Base-by-base conservation (phyloP, 2,329 filamentous ascomycete species). In the Monosporascus sp. region DNA sequence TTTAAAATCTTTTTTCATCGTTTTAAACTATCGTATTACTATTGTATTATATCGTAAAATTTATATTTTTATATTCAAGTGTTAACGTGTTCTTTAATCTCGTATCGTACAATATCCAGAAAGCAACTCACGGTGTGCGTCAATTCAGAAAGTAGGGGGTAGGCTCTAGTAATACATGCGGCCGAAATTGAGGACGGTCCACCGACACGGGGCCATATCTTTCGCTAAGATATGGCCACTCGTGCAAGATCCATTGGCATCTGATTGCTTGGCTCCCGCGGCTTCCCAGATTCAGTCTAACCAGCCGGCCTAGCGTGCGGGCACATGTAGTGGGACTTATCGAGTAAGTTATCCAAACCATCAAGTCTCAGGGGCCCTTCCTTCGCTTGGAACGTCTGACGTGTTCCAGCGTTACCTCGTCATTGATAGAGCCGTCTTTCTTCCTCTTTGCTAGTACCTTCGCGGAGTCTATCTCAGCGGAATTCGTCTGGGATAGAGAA, bases 321-420 rank as follows among this genome's bases (percentile, higher is more conserved):
- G 27, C 54, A 38, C n/a, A 46, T 38, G 35, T 47, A 39, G 35
- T 50, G 52, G 27, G 24, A 27, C 39, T 47, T 46, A 37, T 50
- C 22, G 37, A 47, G 17, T 15, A 2, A 20, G 25, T 18, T 18
- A 24, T 25, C 37, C 37, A 14, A 47, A 54, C 49, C 43, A 51
- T 52, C 51, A 47, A 48, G 50, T 43, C 35, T 60, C 43, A 59
- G 27, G 54, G 57, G 35, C 57, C 50, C 51, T 62, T 65, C 25
- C 59, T 59, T 54, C 66, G 62, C 50, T 67, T 68, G 37, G 65
- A 65, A 43, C 60, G 54, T 50, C 65, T 58, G 50, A 62, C 18
- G 41, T 54, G 52, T 50, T 36, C 52, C 50, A 57, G 52, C n/a
- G 48, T 48, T 55, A 61, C 56, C 25, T 53, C 39, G 22, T 50